A percentile compares a stretch with the other conserved stretches of the same genome.
Conservation (phyloP, 1,284 basidiomycete genomes). For the Sanghuangporus baumii region DNA sequence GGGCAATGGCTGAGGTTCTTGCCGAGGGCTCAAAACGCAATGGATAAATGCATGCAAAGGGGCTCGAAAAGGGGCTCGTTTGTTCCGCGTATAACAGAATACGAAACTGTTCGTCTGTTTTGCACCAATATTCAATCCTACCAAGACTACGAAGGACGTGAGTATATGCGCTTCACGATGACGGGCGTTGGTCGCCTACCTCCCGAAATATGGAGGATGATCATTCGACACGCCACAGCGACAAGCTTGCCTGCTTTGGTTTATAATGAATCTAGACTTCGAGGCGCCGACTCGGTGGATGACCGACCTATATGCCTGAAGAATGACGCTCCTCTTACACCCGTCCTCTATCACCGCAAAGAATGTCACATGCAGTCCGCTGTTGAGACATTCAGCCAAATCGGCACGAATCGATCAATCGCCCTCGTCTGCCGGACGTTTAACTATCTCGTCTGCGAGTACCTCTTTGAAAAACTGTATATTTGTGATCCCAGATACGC, state of each 20-base stretch:
- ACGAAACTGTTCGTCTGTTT: too few species aligned
- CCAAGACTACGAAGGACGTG: too few species aligned
- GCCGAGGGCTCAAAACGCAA: too few species aligned
- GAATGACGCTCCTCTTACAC: not conserved
- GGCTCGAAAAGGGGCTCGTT: too few species aligned
- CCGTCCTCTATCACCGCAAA: not conserved
- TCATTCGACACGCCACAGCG: constrained; percentile 1
- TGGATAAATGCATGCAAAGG: too few species aligned
- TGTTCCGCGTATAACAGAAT: too few species aligned
- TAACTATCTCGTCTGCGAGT: not conserved
- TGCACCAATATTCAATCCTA: too few species aligned
- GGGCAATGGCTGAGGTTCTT: too few species aligned
- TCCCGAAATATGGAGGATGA: constrained; percentile 1
- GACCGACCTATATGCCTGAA: not conserved
- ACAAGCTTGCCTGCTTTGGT: not conserved
- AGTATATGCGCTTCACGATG: not conserved
- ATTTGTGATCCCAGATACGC: not conserved
- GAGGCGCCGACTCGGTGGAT: not conserved
- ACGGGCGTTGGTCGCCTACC: not conserved
- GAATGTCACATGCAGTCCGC: not conserved
- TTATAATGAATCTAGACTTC: not conserved
- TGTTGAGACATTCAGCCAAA: not conserved
- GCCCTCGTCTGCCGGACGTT: not conserved
- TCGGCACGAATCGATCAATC: not conserved
- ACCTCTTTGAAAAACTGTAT: not conserved